Conservation (phyloP, 2,329 filamentous ascomycete genomes). For the Penicillium oxalicum region DNA sequence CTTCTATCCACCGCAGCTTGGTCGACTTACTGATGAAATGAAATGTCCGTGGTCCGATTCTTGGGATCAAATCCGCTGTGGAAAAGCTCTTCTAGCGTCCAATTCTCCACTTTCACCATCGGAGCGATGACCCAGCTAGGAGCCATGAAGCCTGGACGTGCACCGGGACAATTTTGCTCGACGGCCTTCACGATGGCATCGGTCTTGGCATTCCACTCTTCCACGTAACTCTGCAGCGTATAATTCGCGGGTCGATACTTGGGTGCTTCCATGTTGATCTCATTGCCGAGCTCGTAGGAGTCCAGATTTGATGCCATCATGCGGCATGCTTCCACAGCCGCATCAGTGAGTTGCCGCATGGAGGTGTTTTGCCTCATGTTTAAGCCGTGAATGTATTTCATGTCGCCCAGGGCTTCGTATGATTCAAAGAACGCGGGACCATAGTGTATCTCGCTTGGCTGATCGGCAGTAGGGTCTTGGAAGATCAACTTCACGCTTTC, state of each 20-base stretch:
- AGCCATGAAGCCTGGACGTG: not conserved
- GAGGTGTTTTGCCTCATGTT: conserved; percentile 11
- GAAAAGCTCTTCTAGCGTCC: not conserved
- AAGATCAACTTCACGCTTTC: conserved; percentile 3
- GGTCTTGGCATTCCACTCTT: not conserved
- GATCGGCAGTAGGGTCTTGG: conserved; percentile 5
- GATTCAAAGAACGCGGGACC: conserved; percentile 8
- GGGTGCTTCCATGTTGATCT: conserved; percentile 7
- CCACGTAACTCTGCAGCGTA: not conserved
- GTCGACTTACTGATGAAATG: not conserved
- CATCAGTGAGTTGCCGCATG: conserved; percentile 1
- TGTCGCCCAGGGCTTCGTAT: not conserved
- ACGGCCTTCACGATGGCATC: not conserved
- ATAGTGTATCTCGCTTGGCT: conserved; percentile 10
- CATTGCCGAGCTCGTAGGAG: conserved; percentile 13
- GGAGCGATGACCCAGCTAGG: not conserved
- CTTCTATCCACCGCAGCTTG: too few species aligned
- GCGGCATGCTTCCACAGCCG: conserved; percentile 5
- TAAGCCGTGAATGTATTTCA: conserved; percentile 5
- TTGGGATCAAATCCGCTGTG: not conserved
- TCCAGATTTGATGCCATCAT: conserved; percentile 6
- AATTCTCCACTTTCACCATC: not conserved
- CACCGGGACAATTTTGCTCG: not conserved
- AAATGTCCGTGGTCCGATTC: not conserved
- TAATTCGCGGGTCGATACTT: conserved; percentile 1